A percentile compares a stretch with the other conserved stretches of the same genome.
Conservation (phyloP, 2,329 filamentous ascomycete genomes). For the Polytolypa hystricis region DNA sequence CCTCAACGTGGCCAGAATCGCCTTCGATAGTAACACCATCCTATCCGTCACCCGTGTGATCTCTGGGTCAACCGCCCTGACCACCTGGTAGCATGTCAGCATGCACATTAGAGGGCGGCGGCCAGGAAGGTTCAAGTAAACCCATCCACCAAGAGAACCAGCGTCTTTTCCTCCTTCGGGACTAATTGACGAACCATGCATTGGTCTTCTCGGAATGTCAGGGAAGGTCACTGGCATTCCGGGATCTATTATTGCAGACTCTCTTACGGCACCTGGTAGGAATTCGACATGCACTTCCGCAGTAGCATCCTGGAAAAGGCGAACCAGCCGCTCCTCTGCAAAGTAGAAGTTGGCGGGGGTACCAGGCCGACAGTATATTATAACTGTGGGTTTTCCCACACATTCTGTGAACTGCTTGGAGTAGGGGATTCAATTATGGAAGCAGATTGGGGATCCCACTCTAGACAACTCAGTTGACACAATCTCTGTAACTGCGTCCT, state of each 20-base stretch:
- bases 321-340: background rate
- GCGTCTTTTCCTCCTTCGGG: background rate
- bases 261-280: background rate
- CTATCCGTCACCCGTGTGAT: background rate
- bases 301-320: background rate
- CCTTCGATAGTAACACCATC: background rate
- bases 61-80: background rate
- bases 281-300: conserved; percentile 1
- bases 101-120: background rate
- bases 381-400: background rate
- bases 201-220: background rate
- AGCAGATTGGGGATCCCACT: background rate
- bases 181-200: conserved; percentile 3
- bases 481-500: background rate
- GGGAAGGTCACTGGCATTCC: background rate
- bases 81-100: conserved; percentile 1
- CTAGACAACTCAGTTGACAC: background rate
- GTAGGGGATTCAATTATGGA: background rate
- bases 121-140: background rate
- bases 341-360: background rate
- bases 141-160: conserved; percentile 1
- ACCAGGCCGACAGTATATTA: conserved; percentile 1
- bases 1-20: background rate
- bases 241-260: background rate
- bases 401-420: background rate